These are phyloP conservation scores for Chlorella sp. DNA, from an alignment of 139 green algal genomes.

Conservation along the genomic window DNA sequence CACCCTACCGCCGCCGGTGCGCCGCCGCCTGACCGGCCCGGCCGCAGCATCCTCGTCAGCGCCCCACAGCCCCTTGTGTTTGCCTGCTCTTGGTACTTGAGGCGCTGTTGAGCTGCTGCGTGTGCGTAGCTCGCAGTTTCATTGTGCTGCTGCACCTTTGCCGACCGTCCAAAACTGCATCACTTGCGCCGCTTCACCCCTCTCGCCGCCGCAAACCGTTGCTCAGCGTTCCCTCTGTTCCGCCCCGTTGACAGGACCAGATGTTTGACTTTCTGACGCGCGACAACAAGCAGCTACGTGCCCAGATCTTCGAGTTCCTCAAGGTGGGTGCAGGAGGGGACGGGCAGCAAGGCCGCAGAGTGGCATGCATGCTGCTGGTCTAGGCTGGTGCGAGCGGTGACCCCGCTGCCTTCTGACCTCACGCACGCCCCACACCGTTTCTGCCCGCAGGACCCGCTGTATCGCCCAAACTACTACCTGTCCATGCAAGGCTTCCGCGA, in stretches of 20 bases:
- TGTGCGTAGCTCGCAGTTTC: not conserved
- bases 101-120: no score
- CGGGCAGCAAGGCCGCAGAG: no score
- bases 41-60: not conserved
- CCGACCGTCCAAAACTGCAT: no score
- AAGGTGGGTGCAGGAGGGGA: conserved; percentile 68
- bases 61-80: no score
- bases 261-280: conserved; percentile 60
- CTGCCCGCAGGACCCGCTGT: conserved; percentile 75
- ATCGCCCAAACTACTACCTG: conserved; percentile 78
- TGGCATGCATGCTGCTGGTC: no score
- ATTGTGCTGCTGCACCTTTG: no score
- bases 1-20: not conserved
- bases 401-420: no score
- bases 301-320: conserved; percentile 78
- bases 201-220: not conserved
- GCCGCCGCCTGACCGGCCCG: not conserved
- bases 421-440: no score
- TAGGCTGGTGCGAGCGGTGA: no score
- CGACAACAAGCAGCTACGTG: conserved; percentile 78
- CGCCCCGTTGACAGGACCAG: not conserved
- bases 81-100: no score
- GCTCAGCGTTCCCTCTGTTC: not conserved
- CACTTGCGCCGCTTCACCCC: no score
- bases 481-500: conserved; percentile 77